These are phyloP conservation scores for Ceratocystis papillata DNA, from an alignment of 2,329 filamentous ascomycete species.

Conservation along the genomic window DNA sequence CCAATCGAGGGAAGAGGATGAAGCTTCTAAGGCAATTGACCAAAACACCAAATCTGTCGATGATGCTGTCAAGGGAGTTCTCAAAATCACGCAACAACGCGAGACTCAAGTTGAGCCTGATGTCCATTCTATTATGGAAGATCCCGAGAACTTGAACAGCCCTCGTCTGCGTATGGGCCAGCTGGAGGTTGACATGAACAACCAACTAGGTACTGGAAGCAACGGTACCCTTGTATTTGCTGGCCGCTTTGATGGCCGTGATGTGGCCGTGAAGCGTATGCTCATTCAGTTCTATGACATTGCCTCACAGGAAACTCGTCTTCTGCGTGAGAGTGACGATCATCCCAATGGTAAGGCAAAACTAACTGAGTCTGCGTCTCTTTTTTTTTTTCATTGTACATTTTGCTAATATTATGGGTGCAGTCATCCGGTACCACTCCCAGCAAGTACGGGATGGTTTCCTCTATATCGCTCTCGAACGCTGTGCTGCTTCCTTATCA, in stretches of 20 bases:
- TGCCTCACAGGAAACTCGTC: conserved; percentile 81
- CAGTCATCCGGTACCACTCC: conserved; percentile 89
- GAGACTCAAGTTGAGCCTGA: conserved; percentile 47
- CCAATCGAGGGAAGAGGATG: conserved; percentile 40
- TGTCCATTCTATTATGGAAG: conserved; percentile 45
- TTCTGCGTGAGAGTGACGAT: conserved; percentile 86
- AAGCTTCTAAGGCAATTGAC: conserved; percentile 25
- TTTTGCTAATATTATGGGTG: conserved; percentile 27
- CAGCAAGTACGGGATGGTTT: conserved; percentile 83
- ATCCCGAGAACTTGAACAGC: conserved; percentile 50
- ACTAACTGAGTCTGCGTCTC: not conserved
- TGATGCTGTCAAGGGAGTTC: conserved; percentile 49
- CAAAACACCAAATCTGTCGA: conserved; percentile 39
- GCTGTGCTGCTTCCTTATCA: conserved; percentile 85
- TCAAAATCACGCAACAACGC: conserved; percentile 44
- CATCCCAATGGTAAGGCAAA: conserved; percentile 61
- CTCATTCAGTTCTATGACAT: conserved; percentile 92
- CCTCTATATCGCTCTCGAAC: conserved; percentile 88
- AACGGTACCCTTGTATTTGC: conserved; percentile 95
- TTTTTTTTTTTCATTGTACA: not conserved
- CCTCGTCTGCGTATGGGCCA: conserved; percentile 52
- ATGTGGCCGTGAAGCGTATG: conserved; percentile 95
- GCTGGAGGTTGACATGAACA: conserved; percentile 52
- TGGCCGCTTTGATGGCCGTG: conserved; percentile 84
- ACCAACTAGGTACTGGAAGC: conserved; percentile 66